Base-by-base conservation (phyloP, 495 filamentous ascomycete genomes). In the Pseudotulostoma volvatum region DNA sequence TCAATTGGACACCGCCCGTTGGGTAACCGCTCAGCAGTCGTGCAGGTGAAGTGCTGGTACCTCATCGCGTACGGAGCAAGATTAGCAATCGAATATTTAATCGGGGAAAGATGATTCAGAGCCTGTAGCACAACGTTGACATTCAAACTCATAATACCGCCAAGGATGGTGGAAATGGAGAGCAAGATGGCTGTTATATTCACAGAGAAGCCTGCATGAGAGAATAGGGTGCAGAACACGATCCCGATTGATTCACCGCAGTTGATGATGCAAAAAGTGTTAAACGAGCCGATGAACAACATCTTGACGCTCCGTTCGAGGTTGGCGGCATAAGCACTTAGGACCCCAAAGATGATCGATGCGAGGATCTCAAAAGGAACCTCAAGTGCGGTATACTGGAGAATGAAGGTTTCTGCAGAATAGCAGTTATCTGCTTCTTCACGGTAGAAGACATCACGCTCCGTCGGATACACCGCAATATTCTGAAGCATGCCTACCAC, bases 401-500 rank as follows among this genome's bases (percentile, higher is more conserved):
- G 52, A 20, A 85, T 67, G 55, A 85, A 85, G 5, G 75, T 73
- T 31, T 76, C 70, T 8, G 71, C 65, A 9, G 70, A 67, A 44
- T 84, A 84, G 25, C 73, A 70, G 17, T 66, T 63, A 50, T 84
- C 79, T 38, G 73, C 70, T 45, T 78, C 64, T 51, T 83, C 78
- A 43, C 71, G 68, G 47, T 82, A 81, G 49, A 81, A 81, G 11
- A 78, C 74, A 34, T 77, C 74, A 7, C 73, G 67, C 46, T 83
- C 79, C 16, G 54, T 56, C 0, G 80, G 79, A 43, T 83, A 85
- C 35, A 81, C 64, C 5, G 77, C 73, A 13, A 84, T 71, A 45
- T 84, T 84, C 47, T 85, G 77, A 4, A 84, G 64, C 79, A 85
- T 82, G 4, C 77, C 79, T 34, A 74, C 61, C n/a, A n/a, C n/a